Percentiles rank a stretch among this genome's conserved stretches.
Evolutionary conservation across 192 early-diverging fungal genomes (phyloP).

Genomic region (Lobosporangium transversale): DNA sequence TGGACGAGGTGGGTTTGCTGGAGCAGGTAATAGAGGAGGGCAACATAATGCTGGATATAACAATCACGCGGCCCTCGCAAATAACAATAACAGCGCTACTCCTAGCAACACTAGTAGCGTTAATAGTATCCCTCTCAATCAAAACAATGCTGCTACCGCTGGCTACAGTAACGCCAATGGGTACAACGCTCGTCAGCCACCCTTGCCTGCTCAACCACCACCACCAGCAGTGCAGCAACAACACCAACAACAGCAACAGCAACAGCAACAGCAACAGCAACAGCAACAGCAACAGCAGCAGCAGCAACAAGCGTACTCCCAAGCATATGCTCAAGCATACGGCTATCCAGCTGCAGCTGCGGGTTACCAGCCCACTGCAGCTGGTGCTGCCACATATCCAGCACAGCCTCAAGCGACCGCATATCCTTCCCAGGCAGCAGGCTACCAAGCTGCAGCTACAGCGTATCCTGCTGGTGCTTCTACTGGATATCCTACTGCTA

Average conservation of each 20-base stretch:
- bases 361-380: conserved; percentile 10
- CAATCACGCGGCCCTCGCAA: neutral
- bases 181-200: conserved; percentile 34
- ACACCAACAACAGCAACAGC: conserved; percentile 34
- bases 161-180: conserved; percentile 16
- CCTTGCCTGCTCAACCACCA: conserved; percentile 35
- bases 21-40: conserved; percentile 18
- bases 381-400: conserved; percentile 10
- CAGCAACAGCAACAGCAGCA: conserved; percentile 21
- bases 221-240: conserved; percentile 35
- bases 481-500: conserved; percentile 6
- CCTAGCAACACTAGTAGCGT: conserved; percentile 18
- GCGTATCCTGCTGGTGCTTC: conserved; percentile 8
- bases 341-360: conserved; percentile 25
- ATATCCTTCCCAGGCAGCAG: conserved; percentile 18
- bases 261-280: conserved; percentile 26
- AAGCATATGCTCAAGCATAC: conserved; percentile 39
- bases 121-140: conserved; percentile 42
- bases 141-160: conserved; percentile 8
- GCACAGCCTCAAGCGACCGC: conserved; percentile 20
- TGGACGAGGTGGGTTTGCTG: conserved; percentile 34
- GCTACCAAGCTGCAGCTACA: conserved; percentile 13
- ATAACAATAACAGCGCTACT: neutral
- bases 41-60: conserved; percentile 33
- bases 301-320: conserved; percentile 34